phyloP scores from a whole-genome alignment of 495 filamentous ascomycete species.

The Xylaria longipes region DNA sequence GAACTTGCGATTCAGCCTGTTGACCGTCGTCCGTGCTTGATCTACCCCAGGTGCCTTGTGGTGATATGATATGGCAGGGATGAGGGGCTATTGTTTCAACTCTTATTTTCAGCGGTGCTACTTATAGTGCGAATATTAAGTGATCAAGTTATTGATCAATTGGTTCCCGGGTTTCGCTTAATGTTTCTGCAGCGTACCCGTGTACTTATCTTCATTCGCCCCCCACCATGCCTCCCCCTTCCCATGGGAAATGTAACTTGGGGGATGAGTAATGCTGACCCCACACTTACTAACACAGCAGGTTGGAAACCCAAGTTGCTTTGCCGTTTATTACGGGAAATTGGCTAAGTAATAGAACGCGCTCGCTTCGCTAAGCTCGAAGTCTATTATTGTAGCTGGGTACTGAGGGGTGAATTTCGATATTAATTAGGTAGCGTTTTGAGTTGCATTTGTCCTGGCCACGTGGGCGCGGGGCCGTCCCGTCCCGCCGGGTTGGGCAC shows the following conservation, averaged over 20 bases:
- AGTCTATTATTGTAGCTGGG: too few species aligned
- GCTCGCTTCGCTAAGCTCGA: neutral
- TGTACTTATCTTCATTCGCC: too few species aligned
- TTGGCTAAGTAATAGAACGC: neutral
- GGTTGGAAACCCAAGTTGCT: neutral
- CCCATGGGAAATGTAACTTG: too few species aligned
- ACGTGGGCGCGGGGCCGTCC: conserved; percentile 6
- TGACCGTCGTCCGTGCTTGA: neutral
- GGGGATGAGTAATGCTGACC: neutral
- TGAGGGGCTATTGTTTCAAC: neutral
- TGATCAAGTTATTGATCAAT: neutral
- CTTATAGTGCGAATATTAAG: neutral
- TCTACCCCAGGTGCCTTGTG: neutral
- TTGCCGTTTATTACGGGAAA: neutral
- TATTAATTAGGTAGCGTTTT: neutral
- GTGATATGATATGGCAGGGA: conserved; percentile 2
- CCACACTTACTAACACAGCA: neutral
- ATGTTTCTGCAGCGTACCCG: too few species aligned
- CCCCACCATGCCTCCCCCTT: too few species aligned
- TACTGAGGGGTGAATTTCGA: neutral
- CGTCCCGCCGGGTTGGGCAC: neutral
- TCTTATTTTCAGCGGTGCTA: neutral
- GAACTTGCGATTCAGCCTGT: neutral
- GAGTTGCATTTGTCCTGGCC: neutral
- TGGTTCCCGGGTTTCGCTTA: neutral